A percentile compares a stretch with the other conserved stretches of the same genome.
phyloP scores from a whole-genome alignment of 371 early-diverging fungal genomes.

The Amoeboaphelidium occidentale region DNA sequence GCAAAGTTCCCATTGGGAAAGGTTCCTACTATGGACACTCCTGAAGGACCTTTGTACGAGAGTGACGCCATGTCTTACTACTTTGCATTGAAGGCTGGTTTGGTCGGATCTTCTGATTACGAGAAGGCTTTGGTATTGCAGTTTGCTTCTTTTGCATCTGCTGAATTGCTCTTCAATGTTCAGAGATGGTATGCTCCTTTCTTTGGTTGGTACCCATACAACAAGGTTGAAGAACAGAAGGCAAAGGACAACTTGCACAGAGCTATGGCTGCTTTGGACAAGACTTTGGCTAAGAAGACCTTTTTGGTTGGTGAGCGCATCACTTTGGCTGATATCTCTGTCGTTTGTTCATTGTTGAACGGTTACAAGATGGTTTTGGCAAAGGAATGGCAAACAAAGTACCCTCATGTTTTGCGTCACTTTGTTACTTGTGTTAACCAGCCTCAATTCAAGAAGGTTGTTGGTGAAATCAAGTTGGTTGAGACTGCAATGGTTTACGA shows the following conservation, averaged over 20 bases:
- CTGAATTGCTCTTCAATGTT: background rate
- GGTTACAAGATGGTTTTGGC: slow-evolving; percentile 33
- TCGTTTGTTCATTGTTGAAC: slow-evolving; percentile 28
- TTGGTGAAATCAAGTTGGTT: slow-evolving; percentile 35
- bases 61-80: slow-evolving; percentile 68
- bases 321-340: slow-evolving; percentile 65
- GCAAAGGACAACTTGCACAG: slow-evolving; percentile 34
- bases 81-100: slow-evolving; percentile 1
- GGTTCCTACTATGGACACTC: slow-evolving; percentile 51
- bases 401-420: slow-evolving; percentile 27
- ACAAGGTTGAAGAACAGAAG: slow-evolving; percentile 33
- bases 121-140: background rate
- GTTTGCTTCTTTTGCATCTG: background rate
- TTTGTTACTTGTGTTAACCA: slow-evolving; percentile 57
- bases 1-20: slow-evolving; percentile 43
- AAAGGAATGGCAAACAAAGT: slow-evolving; percentile 14
- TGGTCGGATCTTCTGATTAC: background rate
- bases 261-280: slow-evolving; percentile 37
- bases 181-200: slow-evolving; percentile 3
- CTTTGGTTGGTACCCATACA: slow-evolving; percentile 28
- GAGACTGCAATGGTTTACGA: slow-evolving; percentile 19
- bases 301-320: slow-evolving; percentile 73
- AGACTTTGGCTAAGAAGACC: slow-evolving; percentile 44
- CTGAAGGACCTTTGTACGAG: slow-evolving; percentile 46
- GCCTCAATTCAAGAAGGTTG: slow-evolving; percentile 46